Evolutionary conservation across 768 basidiomycete genomes (phyloP).

Genomic region (Trametes cubensis): DNA sequence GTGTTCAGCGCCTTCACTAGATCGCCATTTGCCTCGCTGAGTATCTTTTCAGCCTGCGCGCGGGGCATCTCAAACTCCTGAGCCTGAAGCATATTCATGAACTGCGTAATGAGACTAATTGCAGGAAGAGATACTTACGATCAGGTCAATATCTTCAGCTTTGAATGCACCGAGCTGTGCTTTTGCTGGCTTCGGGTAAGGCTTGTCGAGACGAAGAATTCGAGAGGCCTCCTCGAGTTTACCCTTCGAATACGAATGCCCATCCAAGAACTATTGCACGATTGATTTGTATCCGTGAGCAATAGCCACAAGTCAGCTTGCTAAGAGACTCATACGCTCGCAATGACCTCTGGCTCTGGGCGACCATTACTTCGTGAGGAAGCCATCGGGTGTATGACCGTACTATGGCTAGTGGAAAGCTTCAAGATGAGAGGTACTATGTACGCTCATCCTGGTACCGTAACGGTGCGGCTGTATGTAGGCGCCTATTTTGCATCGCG

Average conservation of each 20-base stretch:
- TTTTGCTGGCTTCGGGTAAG: constrained; percentile 50
- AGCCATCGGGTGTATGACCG: constrained; percentile 3
- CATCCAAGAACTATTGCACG: constrained; percentile 53
- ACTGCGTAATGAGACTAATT: background rate
- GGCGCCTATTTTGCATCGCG: too few species aligned
- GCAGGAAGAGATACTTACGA: constrained; percentile 45
- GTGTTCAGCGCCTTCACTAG: constrained; percentile 49
- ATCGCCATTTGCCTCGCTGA: constrained; percentile 57
- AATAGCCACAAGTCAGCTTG: background rate
- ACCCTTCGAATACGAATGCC: constrained; percentile 66
- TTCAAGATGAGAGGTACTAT: background rate
- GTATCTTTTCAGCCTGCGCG: constrained; percentile 58
- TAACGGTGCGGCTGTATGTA: background rate
- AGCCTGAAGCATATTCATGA: constrained; percentile 43
- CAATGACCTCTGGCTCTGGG: constrained; percentile 65
- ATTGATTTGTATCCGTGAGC: background rate
- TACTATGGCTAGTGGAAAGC: too few species aligned
- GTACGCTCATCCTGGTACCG: too few species aligned
- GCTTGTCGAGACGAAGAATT: constrained; percentile 58
- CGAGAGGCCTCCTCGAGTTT: constrained; percentile 68
- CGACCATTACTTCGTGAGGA: constrained; percentile 51
- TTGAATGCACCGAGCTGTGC: constrained; percentile 45
- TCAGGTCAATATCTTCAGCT: constrained; percentile 65
- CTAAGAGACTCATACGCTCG: constrained; percentile 50
- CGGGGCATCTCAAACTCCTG: constrained; percentile 67